Evolutionary conservation across 139 green algal genomes (phyloP).

Genomic region (Monoraphidium neglectum): DNA sequence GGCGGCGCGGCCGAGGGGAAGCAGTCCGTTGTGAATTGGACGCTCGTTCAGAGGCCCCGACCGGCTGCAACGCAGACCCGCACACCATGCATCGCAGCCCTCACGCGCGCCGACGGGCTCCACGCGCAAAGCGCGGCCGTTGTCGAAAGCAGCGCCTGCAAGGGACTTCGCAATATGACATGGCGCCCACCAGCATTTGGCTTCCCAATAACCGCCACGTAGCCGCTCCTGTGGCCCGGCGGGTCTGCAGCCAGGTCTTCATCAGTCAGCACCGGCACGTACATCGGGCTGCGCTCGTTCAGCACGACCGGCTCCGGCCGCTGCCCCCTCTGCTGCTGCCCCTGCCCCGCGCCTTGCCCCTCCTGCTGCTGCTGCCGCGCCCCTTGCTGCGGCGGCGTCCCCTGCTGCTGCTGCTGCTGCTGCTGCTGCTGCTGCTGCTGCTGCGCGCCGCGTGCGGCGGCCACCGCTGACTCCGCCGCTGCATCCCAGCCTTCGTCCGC

Average conservation of each 20-base stretch:
- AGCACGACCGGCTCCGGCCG: conserved; percentile 19
- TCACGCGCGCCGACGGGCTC: background rate
- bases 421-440: background rate
- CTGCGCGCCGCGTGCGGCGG: too few relatives aligned
- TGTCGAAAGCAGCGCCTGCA: background rate
- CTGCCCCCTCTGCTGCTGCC: background rate
- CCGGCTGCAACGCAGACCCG: background rate
- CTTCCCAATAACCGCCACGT: conserved; percentile 85
- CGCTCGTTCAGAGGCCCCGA: background rate
- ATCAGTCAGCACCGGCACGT: conserved; percentile 55
- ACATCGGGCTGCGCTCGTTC: conserved; percentile 38
- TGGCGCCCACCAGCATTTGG: conserved; percentile 76
- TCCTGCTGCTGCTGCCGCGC: background rate
- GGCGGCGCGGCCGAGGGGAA: too few relatives aligned
- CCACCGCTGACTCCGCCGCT: too few relatives aligned
- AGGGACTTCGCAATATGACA: background rate
- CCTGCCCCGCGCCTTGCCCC: background rate
- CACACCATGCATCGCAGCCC: background rate
- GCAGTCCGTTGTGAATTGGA: too few relatives aligned
- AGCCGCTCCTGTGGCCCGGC: conserved; percentile 68
- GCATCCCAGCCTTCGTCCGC: too few relatives aligned
- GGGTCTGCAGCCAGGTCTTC: conserved; percentile 58
- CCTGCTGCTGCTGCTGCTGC: background rate
- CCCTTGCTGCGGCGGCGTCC: background rate
- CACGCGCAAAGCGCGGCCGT: background rate